A percentile compares a stretch with the other conserved stretches of the same genome.
These are phyloP conservation scores for Phtheirospermum japonicum DNA, from an alignment of 257 asterid species.

Conservation along the genomic window DNA sequence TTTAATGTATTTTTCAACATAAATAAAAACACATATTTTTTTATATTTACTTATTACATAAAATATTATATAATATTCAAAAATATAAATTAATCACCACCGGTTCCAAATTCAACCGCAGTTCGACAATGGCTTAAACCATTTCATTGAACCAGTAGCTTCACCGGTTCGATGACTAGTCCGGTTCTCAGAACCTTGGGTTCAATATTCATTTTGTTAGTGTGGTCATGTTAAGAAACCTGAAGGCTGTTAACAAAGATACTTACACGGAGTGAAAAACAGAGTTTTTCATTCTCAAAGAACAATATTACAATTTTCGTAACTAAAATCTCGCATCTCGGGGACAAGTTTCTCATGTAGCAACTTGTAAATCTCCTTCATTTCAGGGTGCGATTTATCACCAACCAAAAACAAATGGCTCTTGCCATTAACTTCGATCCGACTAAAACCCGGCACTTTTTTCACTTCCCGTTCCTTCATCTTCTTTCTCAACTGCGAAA, in stretches of 20 bases:
- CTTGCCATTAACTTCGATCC: conserved; percentile 55
- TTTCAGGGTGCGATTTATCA: conserved; percentile 50
- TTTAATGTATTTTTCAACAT: too few species aligned
- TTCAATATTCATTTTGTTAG: neutral
- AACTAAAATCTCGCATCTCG: conserved; percentile 38
- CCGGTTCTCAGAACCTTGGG: neutral
- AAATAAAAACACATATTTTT: too few species aligned
- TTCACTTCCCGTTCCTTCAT: conserved; percentile 53
- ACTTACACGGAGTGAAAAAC: neutral
- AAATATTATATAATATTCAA: too few species aligned
- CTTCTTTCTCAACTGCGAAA: conserved; percentile 46
- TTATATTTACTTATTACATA: too few species aligned
- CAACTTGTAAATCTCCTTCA: conserved; percentile 43
- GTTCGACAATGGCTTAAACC: too few species aligned
- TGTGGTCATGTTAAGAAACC: neutral
- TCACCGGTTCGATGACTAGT: too few species aligned
- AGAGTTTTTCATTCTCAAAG: conserved; percentile 15
- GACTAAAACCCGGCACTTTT: conserved; percentile 55
- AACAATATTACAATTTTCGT: conserved; percentile 7
- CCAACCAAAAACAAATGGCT: conserved; percentile 48
- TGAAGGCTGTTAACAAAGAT: neutral
- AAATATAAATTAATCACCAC: too few species aligned
- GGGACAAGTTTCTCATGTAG: conserved; percentile 44
- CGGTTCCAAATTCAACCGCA: too few species aligned
- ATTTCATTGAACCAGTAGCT: too few species aligned